Evolutionary conservation across 441 rosid genomes (phyloP), one percentile per base, ranked within the genome.

Genomic region (Breynia disticha): DNA sequence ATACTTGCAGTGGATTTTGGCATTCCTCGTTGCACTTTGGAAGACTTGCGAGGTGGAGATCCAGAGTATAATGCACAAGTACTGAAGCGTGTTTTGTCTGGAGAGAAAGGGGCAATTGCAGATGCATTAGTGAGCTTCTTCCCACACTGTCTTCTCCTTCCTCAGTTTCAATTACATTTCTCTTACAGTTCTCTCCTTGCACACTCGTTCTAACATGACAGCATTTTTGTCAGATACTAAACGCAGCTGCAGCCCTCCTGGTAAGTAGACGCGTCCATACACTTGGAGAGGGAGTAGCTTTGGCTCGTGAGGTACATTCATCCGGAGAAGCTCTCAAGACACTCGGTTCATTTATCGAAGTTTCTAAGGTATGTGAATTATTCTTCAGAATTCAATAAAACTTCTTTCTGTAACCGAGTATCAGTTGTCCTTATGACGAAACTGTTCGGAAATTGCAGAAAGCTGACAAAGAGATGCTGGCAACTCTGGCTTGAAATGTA

Each of bases 161-260:
- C 14, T 6, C 43, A 39, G 11, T 39, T 24, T 24, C 32, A 24
- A 7, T 24, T 24, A 14, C 43, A 39, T 2, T 39, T 10, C 43
- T 51, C 21, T 43, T 57, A 44, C 52, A 57, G 11, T 11, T 37
- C 15, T 64, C 51, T 45, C 70, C 35, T 60, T 56, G 43, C 6
- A 0, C 6, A 46, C 32, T 24, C 3, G 32, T 24, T 24, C 32
- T 24, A 7, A 24, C 32, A 24, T 24, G 32, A 24, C 3, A 24
- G 7, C 32, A 24, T 7, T 24, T 52, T 35, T 48, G 19, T 54
- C 77, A 93, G 99, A 79, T 89, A 66, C 76, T 94, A 18, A 89
- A 87, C 66, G 90, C 99, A 56, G 99, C 94, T 11, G 95, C 97
- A 11, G 93, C 97, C 44, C 87, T 89, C 9, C 51, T 83, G 55